Evolutionary conservation across 2,329 filamentous ascomycete genomes (phyloP), one percentile per base, ranked within the genome.

Genomic region (Botrytis pseudocinerea): DNA sequence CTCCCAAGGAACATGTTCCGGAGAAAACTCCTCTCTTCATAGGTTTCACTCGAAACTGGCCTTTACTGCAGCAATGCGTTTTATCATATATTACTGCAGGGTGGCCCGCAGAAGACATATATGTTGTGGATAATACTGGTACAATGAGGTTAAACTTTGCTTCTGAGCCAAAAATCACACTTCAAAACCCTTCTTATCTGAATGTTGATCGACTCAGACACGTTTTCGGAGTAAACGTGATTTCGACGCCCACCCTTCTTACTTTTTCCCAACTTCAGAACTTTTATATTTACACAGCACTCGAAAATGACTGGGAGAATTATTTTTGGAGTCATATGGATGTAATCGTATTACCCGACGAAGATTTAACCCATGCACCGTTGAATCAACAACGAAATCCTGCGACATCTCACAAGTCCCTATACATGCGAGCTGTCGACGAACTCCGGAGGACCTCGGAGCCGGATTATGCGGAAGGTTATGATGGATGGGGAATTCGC

Each of bases 281-380:
- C 76, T 87, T 85, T 78, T 87, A 84, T 76, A 80, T 88, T 25
- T 82, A 82, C 63, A 81, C 85, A 1, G 84, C 86, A 0, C 82
- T 86, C 68, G 78, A 82, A 60, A 77, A 83, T 25, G 76, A 81
- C 3, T 87, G 85, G 83, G 81, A 81, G 0, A 83, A 84, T 76
- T 89, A 87, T 79, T 89, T 87, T 78, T 89, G 86, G 85, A 84
- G 82, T 32, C 87, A 88, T 78, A 87, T 87, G 84, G 87, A 89
- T 75, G 84, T 88, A 14, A 81, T 85, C 0, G 84, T 83, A 1
- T 77, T 85, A 2, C 81, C 83, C 0, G 83, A 83, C 73, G 86
- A 87, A 70, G 73, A 44, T 84, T 44, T 72, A 10, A 75, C 46
- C 18, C 57, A 69, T 28, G 60, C 62, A 62, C 69, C 74, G 4